Evolutionary conservation across 345 rosid genomes (phyloP), one percentile per base, ranked within the genome.

Genomic region (Sonneratia caseolaris): DNA sequence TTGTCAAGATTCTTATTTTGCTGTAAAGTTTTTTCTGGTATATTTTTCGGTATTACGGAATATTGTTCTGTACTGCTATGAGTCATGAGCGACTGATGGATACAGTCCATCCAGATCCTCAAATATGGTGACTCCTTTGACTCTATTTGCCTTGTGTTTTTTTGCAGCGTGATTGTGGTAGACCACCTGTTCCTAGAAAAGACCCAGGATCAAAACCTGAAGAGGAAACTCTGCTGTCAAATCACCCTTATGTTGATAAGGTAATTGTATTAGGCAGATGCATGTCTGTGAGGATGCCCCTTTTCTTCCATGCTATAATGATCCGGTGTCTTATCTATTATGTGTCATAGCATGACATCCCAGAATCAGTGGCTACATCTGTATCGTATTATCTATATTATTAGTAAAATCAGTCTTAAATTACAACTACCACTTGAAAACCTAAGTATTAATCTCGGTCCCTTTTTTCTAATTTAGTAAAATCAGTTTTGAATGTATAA

Each of bases 171-270:
- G 96, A 90, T 79, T 84, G 93, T 82, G 86, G 97, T 76, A 84
- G 98, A 79, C 95, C 95, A 66, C 98, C 96, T 68, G 76, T 84
- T 79, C 98, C 98, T 67, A 87, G 91, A 74, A 87, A 84, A 75
- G 88, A 90, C 74, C 88, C 86, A 70, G 97, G 83, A 74, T 71
- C 76, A 49, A 88, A 87, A 79, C 95, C 96, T 38, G 95, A 90
- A 82, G 93, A 88, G 67, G 97, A 89, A 78, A 80, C 95, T 57
- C 81, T 94, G 43, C 79, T 94, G 81, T 88, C 96, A 51, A 85
- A 87, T 87, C 98, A 94, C 86, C 98, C 97, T 8, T 91, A 88
- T 76, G 96, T 90, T 68, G 93, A 90, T 64, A 90, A 86, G 95
- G 98, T 94, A 83, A 56, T 61, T 66, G 11, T 66, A 43, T 69